Evolutionary conservation across 352 stramenopile species (phyloP).

Genomic region (Hyaloperonospora arabidopsidis): DNA sequence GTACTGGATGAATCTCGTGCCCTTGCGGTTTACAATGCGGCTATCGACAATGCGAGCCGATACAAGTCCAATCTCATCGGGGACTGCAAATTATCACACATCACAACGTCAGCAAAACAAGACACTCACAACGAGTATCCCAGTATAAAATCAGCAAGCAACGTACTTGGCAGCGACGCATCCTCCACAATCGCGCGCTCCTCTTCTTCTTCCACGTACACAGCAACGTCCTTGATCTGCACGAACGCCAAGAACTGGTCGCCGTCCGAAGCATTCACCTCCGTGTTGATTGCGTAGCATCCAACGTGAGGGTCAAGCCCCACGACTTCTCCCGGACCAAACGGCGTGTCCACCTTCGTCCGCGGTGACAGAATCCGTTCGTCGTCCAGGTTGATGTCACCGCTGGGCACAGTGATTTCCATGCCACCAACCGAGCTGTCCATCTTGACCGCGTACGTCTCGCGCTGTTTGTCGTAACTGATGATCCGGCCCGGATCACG

Average conservation of each 20-base stretch:
- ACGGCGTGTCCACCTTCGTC: constrained; percentile 80
- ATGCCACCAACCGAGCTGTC: constrained; percentile 59
- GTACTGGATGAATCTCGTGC: constrained; percentile 88
- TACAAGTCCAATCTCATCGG: constrained; percentile 73
- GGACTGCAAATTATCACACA: constrained; percentile 35
- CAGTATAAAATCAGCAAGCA: constrained; percentile 1
- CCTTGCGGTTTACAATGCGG: constrained; percentile 72
- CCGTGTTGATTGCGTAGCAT: constrained; percentile 83
- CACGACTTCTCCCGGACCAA: constrained; percentile 74
- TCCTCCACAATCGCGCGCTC: constrained; percentile 79
- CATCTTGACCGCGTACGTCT: constrained; percentile 68
- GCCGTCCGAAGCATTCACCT: constrained; percentile 62
- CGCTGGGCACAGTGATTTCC: constrained; percentile 59
- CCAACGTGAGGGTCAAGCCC: constrained; percentile 81
- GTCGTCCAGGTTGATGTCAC: constrained; percentile 73
- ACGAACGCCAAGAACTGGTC: constrained; percentile 81
- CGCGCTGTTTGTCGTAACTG: constrained; percentile 70
- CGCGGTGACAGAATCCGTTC: constrained; percentile 79
- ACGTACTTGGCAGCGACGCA: constrained; percentile 68
- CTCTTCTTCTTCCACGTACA: constrained; percentile 65
- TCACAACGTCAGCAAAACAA: constrained; percentile 12
- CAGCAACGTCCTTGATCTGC: constrained; percentile 65
- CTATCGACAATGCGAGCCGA: constrained; percentile 79
- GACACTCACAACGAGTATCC: neutral
- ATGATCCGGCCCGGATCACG: constrained; percentile 65